Evolutionary conservation across 2,329 filamentous ascomycete genomes (phyloP), one percentile per base, ranked within the genome.

Genomic region (Fusarium veterinarium): DNA sequence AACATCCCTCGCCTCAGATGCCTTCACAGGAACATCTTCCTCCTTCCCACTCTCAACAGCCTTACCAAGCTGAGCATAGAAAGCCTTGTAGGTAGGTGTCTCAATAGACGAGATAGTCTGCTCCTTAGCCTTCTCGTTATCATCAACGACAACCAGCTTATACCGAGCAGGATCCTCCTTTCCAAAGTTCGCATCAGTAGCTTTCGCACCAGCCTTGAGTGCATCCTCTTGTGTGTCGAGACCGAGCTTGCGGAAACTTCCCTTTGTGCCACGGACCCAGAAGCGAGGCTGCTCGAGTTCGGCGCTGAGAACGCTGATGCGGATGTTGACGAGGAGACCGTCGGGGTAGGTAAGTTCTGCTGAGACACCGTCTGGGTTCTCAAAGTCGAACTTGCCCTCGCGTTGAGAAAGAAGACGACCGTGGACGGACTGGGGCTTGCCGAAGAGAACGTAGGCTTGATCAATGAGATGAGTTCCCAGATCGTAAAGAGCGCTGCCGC

Each of bases 221-320:
- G 94, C 92, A 62, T 91, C 89, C 83, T 96, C 93, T 81, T 95
- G 93, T 3, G 90, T 84, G 79, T 96, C 93, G 5, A 95, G 85
- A 60, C 87, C 85, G 42, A 84, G 82, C 86, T 95, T 95, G 84
- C 89, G 91, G 82, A 91, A 95, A 77, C 89, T 92, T 2, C 92
- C 93, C 81, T 91, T 90, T 23, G 89, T 89, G 28, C 93, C 93
- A 31, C 93, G 86, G 14, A 95, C 86, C 93, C 93, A 95, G 85
- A 91, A 95, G 42, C 93, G 85, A 66, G 92, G 84, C 83, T 95
- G 93, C 69, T 88, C 84, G 30, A 84, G 84, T 81, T 95, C 93
- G 6, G 89, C 88, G 78, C 90, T 93, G 55, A 94, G 84, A 28
- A 92, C 88, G 45, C 87, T 89, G 64, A 91, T 91, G 79, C 93